phyloP scores from a whole-genome alignment of 257 asterid genomes.

The Cynanchum wilfordii region DNA sequence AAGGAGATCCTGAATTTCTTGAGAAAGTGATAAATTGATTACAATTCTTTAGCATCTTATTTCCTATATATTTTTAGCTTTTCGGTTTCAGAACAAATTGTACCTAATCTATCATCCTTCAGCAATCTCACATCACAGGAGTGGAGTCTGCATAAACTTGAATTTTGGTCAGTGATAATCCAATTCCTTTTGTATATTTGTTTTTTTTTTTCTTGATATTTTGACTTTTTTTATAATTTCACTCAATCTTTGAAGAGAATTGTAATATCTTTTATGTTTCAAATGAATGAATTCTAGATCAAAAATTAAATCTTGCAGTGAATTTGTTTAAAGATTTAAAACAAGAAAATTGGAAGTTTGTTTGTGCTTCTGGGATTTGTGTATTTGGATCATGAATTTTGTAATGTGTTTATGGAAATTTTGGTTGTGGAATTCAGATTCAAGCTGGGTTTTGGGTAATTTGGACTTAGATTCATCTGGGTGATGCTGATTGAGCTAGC shows the following conservation, averaged over 20 bases:
- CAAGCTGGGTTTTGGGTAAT: background rate
- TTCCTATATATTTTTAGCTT: background rate
- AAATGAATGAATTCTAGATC: background rate
- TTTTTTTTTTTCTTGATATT: background rate
- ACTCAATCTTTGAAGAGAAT: no score
- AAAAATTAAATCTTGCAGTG: background rate
- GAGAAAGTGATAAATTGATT: background rate
- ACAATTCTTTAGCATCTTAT: background rate
- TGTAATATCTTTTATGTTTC: background rate
- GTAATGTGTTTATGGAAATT: background rate
- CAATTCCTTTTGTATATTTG: background rate
- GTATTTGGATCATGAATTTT: background rate
- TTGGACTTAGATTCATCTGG: background rate
- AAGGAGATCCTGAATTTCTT: background rate
- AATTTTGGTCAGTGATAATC: conserved; percentile 6
- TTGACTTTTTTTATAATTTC: background rate
- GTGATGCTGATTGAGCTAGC: background rate
- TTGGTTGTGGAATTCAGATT: background rate
- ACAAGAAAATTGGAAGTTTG: background rate
- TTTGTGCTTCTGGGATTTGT: background rate
- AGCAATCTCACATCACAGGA: background rate
- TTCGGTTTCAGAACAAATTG: background rate
- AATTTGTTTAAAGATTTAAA: background rate
- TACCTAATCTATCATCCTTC: background rate
- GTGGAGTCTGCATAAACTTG: background rate